Evolutionary conservation across 352 stramenopile genomes (phyloP), one percentile per base, ranked within the genome.

Genomic region (Thalassiosira pacifica): DNA sequence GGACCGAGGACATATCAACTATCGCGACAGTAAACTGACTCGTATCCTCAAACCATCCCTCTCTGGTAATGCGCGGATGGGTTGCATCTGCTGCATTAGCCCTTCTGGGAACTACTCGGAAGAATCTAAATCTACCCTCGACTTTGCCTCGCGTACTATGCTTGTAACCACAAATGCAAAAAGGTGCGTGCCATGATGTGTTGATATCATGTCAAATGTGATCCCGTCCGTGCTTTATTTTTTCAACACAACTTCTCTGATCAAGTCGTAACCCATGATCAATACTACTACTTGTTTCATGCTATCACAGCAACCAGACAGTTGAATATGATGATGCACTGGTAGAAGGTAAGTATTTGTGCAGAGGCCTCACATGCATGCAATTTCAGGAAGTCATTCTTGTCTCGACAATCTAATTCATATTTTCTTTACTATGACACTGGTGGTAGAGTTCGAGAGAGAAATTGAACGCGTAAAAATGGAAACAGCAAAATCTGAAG

Each of bases 1-100:
- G 16, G 79, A 82, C 57, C 57, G 79, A 26, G 81, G 80, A 6
- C 96, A 98, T 77, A 92, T 98, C 29, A 97, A 97, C 82, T 99
- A 98, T 72, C 92, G 97, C 71, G 98, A 99, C 83, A 97, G 92
- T 13, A 98, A 99, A 90, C 87, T 99, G 40, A 99, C 98, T 61
- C 94, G 97, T 6, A 97, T 99, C 79, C 82, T 99, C 13, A 97
- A 99, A 92, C 97, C 97, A 4, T 98, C 96, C n/a, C 91, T 99
- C 10, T 96, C 95, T 13, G 97, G 97, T 13, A 97, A 98, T 88
- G 96, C 97, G 26, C 93, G 96, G 67, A 98, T 98, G 81, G 96
- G 97, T 32, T 96, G 98, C 74, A 94, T 99, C 27, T 98, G 96
- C 73, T 98, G 97, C 52, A 94, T 96, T 24, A 97, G 96, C 16